phyloP scores from a whole-genome alignment of 2,329 filamentous ascomycete species.

The Penicillium sp. region DNA sequence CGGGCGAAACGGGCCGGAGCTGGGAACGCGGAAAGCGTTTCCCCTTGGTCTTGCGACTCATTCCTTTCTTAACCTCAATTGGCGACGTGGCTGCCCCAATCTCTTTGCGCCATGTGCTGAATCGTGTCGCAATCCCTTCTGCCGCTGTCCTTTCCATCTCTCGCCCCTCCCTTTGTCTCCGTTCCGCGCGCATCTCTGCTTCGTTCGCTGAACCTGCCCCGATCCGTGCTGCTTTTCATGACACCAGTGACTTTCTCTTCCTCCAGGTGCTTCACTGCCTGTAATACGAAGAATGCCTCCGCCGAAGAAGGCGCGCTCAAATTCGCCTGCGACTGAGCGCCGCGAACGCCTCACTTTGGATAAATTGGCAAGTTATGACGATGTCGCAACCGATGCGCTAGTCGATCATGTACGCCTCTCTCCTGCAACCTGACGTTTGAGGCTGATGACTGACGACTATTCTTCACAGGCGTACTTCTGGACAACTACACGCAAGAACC shows the following conservation, averaged over 20 bases:
- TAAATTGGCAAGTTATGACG: slow-evolving; percentile 89
- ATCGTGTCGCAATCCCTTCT: background rate
- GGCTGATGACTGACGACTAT: slow-evolving; percentile 15
- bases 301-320: slow-evolving; percentile 35
- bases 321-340: slow-evolving; percentile 32
- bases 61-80: background rate
- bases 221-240: slow-evolving; percentile 8
- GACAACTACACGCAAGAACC: slow-evolving; percentile 94
- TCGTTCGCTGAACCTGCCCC: background rate
- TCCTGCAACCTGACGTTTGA: slow-evolving; percentile 1
- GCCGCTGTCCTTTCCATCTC: background rate
- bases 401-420: slow-evolving; percentile 78
- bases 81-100: background rate
- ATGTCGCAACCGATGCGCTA: slow-evolving; percentile 90
- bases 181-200: slow-evolving; percentile 1
- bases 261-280: slow-evolving; percentile 1
- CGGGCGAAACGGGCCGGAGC: slow-evolving; percentile 5
- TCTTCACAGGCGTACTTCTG: slow-evolving; percentile 79
- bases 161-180: slow-evolving; percentile 8
- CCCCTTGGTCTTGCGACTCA: slow-evolving; percentile 9
- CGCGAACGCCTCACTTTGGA: slow-evolving; percentile 77
- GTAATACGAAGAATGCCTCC: slow-evolving; percentile 33
- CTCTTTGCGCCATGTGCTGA: background rate
- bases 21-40: slow-evolving; percentile 10
- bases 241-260: background rate